A percentile compares a stretch with the other conserved stretches of the same genome.
phyloP scores from a whole-genome alignment of 805 yeast species.

The Blastobotrys parvus region DNA sequence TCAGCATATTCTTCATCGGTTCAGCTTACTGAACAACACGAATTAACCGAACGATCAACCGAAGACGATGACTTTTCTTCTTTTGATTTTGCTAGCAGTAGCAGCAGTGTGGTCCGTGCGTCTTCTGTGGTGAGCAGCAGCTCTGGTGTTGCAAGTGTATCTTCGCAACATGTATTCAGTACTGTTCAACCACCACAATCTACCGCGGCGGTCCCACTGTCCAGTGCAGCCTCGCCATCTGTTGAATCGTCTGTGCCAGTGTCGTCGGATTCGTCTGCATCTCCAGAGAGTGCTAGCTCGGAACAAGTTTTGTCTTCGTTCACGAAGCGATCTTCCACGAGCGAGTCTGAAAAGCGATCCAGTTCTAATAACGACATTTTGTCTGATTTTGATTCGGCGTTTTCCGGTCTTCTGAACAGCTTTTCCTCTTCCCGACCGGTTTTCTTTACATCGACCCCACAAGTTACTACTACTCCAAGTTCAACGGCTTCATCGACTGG shows the following conservation, averaged over 20 bases:
- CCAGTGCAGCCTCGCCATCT: neutral
- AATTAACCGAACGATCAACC: no score
- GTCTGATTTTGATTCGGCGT: slow-evolving; percentile 16
- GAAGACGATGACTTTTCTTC: no score
- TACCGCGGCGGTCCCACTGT: neutral
- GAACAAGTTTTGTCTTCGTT: neutral
- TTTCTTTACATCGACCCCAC: slow-evolving; percentile 10
- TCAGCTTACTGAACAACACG: no score
- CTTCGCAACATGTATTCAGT: no score
- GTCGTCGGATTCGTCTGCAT: neutral
- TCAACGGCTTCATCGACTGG: neutral
- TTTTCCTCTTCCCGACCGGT: slow-evolving; percentile 14
- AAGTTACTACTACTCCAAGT: slow-evolving; percentile 2
- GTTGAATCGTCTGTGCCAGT: neutral
- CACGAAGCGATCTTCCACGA: neutral
- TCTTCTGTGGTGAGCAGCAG: no score
- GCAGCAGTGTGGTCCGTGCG: no score
- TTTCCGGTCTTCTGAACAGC: slow-evolving; percentile 12
- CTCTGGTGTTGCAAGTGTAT: no score
- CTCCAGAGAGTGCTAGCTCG: neutral
- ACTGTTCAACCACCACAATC: neutral
- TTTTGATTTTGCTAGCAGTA: neutral
- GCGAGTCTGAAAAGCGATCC: neutral
- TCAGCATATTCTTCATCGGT: neutral
- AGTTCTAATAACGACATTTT: slow-evolving; percentile 3